Percentiles rank a stretch among this genome's conserved stretches.
Conservation (phyloP, 1,284 basidiomycete species). For the Grifola frondosa region DNA sequence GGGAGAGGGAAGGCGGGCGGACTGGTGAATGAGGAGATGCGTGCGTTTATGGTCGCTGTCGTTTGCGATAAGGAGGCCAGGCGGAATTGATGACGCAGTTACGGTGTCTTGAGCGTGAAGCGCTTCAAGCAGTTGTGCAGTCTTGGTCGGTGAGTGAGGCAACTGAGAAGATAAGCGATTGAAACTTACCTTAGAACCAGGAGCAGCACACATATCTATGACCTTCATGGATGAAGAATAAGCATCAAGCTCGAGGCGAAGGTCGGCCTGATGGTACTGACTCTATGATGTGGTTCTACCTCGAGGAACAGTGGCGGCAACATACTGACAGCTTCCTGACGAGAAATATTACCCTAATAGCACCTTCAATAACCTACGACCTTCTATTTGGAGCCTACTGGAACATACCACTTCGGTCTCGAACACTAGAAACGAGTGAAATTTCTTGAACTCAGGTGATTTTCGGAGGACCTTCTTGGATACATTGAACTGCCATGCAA, state of each 20-base stretch:
- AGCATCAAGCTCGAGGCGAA: background rate
- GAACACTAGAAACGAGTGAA: conserved; percentile 96
- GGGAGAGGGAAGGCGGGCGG: conserved; percentile 90
- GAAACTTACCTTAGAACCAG: conserved; percentile 82
- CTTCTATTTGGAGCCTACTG: background rate
- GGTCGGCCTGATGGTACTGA: conserved; percentile 33
- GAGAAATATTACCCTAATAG: conserved; percentile 88
- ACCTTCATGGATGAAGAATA: conserved; percentile 47
- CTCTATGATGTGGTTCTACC: conserved; percentile 88
- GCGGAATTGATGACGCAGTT: conserved; percentile 62
- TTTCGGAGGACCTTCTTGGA: conserved; percentile 90
- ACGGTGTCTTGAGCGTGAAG: conserved; percentile 71
- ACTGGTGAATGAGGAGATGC: conserved; percentile 97
- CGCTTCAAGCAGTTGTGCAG: conserved; percentile 89
- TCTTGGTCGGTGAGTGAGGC: conserved; percentile 43
- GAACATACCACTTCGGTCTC: conserved; percentile 91
- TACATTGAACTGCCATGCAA: conserved; percentile 96
- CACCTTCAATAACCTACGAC: background rate
- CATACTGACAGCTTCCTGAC: conserved; percentile 99
- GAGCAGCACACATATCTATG: conserved; percentile 99
- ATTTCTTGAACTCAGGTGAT: conserved; percentile 91
- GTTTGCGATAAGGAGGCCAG: conserved; percentile 85
- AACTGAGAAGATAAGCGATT: background rate
- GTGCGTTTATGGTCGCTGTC: conserved; percentile 93
- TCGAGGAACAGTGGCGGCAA: conserved; percentile 94